These are phyloP conservation scores for Mycena leptocephala DNA, from an alignment of 768 basidiomycete genomes.

Conservation along the genomic window DNA sequence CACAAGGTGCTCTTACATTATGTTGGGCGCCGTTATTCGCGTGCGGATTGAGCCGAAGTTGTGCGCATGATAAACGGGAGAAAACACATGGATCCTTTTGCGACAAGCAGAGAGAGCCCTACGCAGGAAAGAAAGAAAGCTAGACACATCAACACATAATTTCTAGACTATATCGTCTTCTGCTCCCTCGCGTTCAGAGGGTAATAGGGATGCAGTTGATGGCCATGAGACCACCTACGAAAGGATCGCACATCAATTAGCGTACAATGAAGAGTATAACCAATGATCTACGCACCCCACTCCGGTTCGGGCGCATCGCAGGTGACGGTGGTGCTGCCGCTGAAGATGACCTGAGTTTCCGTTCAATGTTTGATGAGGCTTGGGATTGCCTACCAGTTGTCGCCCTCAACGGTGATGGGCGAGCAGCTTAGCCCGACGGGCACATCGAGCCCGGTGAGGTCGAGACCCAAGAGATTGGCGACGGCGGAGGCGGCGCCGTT, in stretches of 20 bases:
- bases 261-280: background rate
- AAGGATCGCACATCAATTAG: background rate
- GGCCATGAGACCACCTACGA: background rate
- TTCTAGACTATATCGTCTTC: no score
- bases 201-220: background rate
- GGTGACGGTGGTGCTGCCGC: slow-evolving; percentile 3
- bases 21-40: no score
- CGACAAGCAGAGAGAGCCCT: no score
- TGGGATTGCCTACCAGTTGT: background rate
- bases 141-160: background rate
- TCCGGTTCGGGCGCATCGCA: slow-evolving; percentile 12
- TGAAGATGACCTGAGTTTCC: background rate
- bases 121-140: no score
- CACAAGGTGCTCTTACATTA: no score
- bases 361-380: no score
- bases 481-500: slow-evolving; percentile 15
- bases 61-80: no score
- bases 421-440: slow-evolving; percentile 22
- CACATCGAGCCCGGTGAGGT: slow-evolving; percentile 20
- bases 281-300: background rate
- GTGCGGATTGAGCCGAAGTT: no score
- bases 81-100: no score
- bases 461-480: slow-evolving; percentile 6
- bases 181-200: background rate
- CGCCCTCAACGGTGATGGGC: background rate